A percentile compares a stretch with the other conserved stretches of the same genome.
phyloP scores from a whole-genome alignment of 2,329 filamentous ascomycete genomes.

The Paraconiothyrium sp. region DNA sequence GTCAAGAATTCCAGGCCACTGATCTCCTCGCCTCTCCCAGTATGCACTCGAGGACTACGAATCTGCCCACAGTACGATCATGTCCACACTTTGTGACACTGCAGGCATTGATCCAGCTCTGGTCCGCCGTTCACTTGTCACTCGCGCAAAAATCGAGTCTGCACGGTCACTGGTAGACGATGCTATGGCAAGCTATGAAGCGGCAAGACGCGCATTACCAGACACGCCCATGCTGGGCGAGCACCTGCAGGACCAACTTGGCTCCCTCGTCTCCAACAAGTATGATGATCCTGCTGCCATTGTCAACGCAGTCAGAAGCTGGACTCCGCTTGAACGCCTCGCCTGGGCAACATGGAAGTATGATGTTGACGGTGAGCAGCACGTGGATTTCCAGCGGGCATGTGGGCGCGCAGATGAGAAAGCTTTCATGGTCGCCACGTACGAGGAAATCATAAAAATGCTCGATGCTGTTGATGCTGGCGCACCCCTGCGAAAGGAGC shows the following conservation, averaged over 20 bases:
- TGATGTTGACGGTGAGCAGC: neutral
- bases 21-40: constrained; percentile 6
- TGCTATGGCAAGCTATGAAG: constrained; percentile 7
- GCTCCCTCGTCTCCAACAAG: neutral
- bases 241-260: constrained; percentile 6
- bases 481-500: constrained; percentile 4
- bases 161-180: neutral
- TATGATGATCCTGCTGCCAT: neutral
- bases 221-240: constrained; percentile 9
- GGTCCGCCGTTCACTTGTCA: constrained; percentile 5
- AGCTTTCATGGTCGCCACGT: neutral
- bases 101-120: neutral
- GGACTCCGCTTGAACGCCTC: constrained; percentile 9
- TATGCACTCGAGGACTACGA: neutral
- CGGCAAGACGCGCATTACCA: constrained; percentile 4
- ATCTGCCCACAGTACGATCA: neutral
- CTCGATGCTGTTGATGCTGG: constrained; percentile 11
- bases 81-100: neutral
- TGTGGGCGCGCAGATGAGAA: constrained; percentile 8
- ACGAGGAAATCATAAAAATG: constrained; percentile 3
- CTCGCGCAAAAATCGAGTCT: constrained; percentile 9
- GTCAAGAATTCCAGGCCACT: neutral
- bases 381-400: neutral
- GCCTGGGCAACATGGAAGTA: constrained; percentile 13
- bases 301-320: neutral